Conservation (phyloP, 192 early-diverging fungal genomes). For the Rhizophagus clarus region DNA sequence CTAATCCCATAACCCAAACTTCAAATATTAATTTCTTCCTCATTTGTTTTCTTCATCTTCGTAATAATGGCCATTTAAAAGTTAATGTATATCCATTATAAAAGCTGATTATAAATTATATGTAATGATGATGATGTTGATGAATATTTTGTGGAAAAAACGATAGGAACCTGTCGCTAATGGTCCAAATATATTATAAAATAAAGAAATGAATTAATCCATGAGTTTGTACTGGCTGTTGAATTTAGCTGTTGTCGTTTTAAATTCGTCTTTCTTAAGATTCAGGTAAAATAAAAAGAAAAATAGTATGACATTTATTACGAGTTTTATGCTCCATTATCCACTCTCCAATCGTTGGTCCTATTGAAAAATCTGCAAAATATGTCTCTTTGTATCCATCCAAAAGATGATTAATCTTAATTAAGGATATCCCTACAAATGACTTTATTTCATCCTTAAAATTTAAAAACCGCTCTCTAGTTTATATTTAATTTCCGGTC, state of each 20-base stretch:
- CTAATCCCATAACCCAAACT: slow-evolving; percentile 45
- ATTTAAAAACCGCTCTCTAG: too few relatives aligned
- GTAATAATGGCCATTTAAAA: slow-evolving; percentile 16
- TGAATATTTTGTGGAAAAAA: not conserved
- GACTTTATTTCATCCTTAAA: too few relatives aligned
- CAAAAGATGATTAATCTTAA: not conserved
- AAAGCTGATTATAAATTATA: not conserved
- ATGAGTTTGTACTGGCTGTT: not conserved
- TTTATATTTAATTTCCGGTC: too few relatives aligned
- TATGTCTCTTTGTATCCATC: slow-evolving; percentile 11
- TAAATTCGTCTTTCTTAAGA: slow-evolving; percentile 14
- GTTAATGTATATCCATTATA: not conserved
- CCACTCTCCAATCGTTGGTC: slow-evolving; percentile 6
- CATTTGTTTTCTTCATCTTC: not conserved
- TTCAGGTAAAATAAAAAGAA: slow-evolving; percentile 19
- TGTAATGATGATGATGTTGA: not conserved
- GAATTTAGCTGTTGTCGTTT: not conserved
- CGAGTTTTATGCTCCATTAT: not conserved
- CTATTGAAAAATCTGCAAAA: not conserved
- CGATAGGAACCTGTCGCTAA: not conserved
- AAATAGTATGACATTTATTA: slow-evolving; percentile 2
- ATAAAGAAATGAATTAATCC: not conserved
- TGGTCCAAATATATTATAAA: slow-evolving; percentile 5
- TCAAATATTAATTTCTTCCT: slow-evolving; percentile 39
- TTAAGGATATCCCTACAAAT: not conserved